Evolutionary conservation across 2,329 filamentous ascomycete genomes (phyloP), one percentile per base, ranked within the genome.

Genomic region (Fusarium bactridioides): DNA sequence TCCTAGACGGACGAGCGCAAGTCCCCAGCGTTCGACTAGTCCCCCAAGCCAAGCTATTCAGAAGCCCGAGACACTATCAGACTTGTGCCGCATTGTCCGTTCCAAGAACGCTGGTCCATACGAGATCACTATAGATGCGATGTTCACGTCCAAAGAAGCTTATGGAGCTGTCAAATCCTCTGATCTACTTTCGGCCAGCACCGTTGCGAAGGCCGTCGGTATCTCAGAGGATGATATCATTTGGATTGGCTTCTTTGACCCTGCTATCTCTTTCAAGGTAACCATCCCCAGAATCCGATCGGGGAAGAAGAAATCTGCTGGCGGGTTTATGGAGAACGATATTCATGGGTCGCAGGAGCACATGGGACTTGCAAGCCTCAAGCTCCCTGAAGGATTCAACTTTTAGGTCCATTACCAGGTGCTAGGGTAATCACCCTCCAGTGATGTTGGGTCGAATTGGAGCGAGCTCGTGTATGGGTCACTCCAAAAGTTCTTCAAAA

Each of bases 61-160:
- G 4, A 37, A 55, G 0, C 67, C 66, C 6, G 38, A 61, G 19
- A 76, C 55, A 1, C 41, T 78, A 12, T 69, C 79, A 0, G 82
- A 84, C 33, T 53, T 86, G 7, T 82, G 84, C 0, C 78, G 77
- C 5, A 79, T 86, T 4, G 71, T 87, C 1, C 81, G 86, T 1
- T 85, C 84, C 19, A 89, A 88, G 73, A 88, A 87, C 48, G 79
- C 76, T 1, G 76, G 76, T 1, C 76, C 76, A 3, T 88, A 82
- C 64, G 85, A 88, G 67, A 79, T 88, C 33, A 88, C 86, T 0
- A 81, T 88, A 31, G 86, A 88, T 61, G 80, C 86, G 40, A 84
- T 88, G 58, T 88, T 88, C 72, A 76, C 76, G 1, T 76, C 79
- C 1, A 60, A 72, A 16, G 74, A 73, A 1, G 73, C 76, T 0